Base-by-base conservation (phyloP, 495 filamentous ascomycete genomes). In the Extremus antarcticus region DNA sequence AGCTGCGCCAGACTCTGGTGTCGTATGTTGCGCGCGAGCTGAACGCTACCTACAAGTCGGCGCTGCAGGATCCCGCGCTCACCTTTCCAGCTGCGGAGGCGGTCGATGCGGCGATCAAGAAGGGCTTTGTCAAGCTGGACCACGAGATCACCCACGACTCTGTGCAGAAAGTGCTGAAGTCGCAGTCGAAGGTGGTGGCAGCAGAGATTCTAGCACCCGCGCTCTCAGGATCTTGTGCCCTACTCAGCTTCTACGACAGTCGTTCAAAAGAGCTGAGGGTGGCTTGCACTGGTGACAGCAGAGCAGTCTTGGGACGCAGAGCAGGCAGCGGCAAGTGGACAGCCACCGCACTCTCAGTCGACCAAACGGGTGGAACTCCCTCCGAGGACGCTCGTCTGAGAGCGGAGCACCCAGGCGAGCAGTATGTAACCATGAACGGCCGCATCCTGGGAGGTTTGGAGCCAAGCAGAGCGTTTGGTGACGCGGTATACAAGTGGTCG, bases 401-500 rank as follows among this genome's bases (percentile, higher is more conserved):
- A 1, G 80, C 79, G 58, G 84, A 86, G 54, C 94, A 99, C 64
- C 94, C 94, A 1, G 84, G 82, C 38, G 94, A 99, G 67, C 80
- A 84, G 0, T 72, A 87, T 61, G 90, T 95, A 2, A 82, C 92
- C 16, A 74, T 79, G 1, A 89, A 92, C 59, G 94, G 94, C 0
- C 84, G 94, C 43, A 86, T 99, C 17, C 78, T 99, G 1, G 92
- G 92, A 15, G 85, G 88, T 35, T 74, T 99, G 17, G 92, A 97
- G 66, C 94, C 94, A 0, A 87, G 83, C 47, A 81, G 94, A 46
- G 90, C 94, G 0, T 99, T 99, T 62, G 94, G 94, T 29, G 94
- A 99, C 67, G 89, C 94, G 0, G 80, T 81, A 62, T 99, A 97
- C 75, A 99, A 99, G 69, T 99, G 94, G 94, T 85, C 76, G 43